These are phyloP conservation scores for slime mould (Dictyostelium discoideum) DNA, from an alignment of 78 protist species.

Conservation along the genomic window dicty_2.7 NC_007091.3:1472001-1472500, in stretches of 20 bases:
- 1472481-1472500: conserved; percentile 92
- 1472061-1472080: conserved; percentile 99
- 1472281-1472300: conserved; percentile 99
- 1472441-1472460: conserved; percentile 91
- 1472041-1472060: conserved; percentile 98
- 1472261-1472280: conserved; percentile 91
- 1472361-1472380: conserved; percentile 98
- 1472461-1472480: conserved; percentile 90
- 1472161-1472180: conserved; percentile 92
- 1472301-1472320: conserved; percentile 95
- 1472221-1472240: conserved; percentile 99
- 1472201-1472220: conserved; percentile 99
- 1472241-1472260: conserved; percentile 98
- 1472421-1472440: conserved; percentile 78
- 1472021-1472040: conserved; percentile 95
- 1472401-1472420: conserved; percentile 94
- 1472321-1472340: conserved; percentile 86
- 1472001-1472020: conserved; percentile 99
- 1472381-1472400: conserved; percentile 94
- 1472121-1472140: conserved; percentile 99
- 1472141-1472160: conserved; percentile 98
- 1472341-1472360: conserved; percentile 99
- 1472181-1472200: conserved; percentile 99
- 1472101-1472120: conserved; percentile 98
- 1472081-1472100: conserved; percentile 99